Evolutionary conservation across 306 rosid species (phyloP), one percentile per base, ranked within the genome.

Genomic region (Chamaecrista fasciculata): DNA sequence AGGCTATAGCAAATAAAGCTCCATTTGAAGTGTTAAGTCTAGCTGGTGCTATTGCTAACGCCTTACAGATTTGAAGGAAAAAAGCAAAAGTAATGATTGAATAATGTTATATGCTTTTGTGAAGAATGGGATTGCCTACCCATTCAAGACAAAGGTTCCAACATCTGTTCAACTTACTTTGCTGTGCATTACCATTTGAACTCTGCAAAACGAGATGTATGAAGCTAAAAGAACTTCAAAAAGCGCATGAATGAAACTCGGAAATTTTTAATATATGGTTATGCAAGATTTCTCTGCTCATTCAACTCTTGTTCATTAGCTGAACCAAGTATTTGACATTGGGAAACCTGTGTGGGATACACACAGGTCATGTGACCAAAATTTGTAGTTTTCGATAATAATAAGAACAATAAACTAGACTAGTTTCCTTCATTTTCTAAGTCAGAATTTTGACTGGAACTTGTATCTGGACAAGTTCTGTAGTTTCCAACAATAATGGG

Each of bases 1-100:
- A 87, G 79, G 92, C 87, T 28, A 76, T 91, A 25, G 84, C 71
- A 51, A 77, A 91, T 66, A 77, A 74, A 71, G 95, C 97, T 75
- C 97, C 97, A 50, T 94, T 88, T 66, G 96, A 91, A 85, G 89
- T 94, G 19, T 15, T 94, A 75, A 91, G 95, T 75, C 91, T 94
- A 6, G 99, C 99, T 14, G 89, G 88, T 51, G 88, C 99, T 44
- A 94, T 91, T 68, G 92, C 99, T 12, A 83, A 82, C 76, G 89
- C 96, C 50, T 87, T 91, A 39, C 92, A 85, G 53, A 87, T 82
- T 77, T 92, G 84, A 87, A 51, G 64, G 43, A 44, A 4, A 42
- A 11, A 29, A 28, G n/a, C 11, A 21, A 8, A 53, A 11, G 14
- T 2, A 15, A 25, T 26, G 24, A 64, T 36, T 16, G 12, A 59